Percentiles rank a stretch among this genome's conserved stretches.
Conservation (phyloP, 2,329 filamentous ascomycete species). For the Monosporascus sp. region DNA sequence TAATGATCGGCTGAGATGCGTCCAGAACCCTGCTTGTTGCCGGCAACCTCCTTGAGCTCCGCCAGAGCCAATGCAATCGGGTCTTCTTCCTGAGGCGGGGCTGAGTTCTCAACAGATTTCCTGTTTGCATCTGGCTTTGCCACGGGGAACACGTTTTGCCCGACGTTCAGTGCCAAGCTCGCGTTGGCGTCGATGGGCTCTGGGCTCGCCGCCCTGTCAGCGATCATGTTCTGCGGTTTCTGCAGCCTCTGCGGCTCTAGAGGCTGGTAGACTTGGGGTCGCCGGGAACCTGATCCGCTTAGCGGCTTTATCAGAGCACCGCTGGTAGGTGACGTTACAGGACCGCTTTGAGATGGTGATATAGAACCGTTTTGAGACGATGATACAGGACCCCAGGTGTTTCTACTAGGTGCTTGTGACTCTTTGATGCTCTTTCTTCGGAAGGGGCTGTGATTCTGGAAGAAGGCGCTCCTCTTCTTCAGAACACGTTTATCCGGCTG, state of each 20-base stretch:
- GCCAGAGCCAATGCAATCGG: constrained; percentile 90
- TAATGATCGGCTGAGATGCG: constrained; percentile 96
- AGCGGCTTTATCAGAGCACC: no score
- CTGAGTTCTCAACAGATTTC: constrained; percentile 32
- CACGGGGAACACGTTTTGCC: constrained; percentile 93
- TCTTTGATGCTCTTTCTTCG: constrained; percentile 86
- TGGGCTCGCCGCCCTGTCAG: constrained; percentile 56
- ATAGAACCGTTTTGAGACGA: constrained; percentile 3
- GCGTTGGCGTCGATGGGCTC: constrained; percentile 88
- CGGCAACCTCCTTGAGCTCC: constrained; percentile 77
- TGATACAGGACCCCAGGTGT: constrained; percentile 50
- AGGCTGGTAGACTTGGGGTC: constrained; percentile 34
- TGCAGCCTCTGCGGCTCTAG: constrained; percentile 23
- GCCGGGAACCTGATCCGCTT: constrained; percentile 22
- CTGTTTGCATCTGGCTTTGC: constrained; percentile 66
- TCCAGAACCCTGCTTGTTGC: constrained; percentile 70
- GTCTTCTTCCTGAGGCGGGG: constrained; percentile 61
- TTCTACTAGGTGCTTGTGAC: constrained; percentile 43
- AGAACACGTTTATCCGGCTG: constrained; percentile 61
- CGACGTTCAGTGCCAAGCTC: constrained; percentile 88
- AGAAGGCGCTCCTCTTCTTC: constrained; percentile 77
- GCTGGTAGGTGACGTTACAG: constrained; percentile 3
- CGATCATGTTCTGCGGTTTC: constrained; percentile 26
- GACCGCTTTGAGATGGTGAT: constrained; percentile 9
- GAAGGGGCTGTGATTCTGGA: constrained; percentile 90